These are phyloP conservation scores for Santalum album DNA, from an alignment of 164 flowering plant genomes.

Conservation along the genomic window DNA sequence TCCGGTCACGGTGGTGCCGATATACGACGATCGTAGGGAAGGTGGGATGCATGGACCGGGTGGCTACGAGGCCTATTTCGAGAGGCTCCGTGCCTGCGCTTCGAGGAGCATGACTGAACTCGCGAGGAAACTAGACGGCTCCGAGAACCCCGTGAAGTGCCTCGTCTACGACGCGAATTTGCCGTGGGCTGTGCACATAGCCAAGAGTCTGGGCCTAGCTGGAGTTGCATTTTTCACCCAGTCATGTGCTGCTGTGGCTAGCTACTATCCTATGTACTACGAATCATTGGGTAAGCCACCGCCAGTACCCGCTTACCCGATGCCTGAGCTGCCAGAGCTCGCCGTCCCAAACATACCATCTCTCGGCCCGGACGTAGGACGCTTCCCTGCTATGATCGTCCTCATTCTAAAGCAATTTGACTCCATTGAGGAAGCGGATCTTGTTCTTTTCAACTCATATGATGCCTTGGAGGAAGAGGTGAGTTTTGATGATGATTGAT, in stretches of 20 bases:
- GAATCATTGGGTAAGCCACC: slow-evolving; percentile 1
- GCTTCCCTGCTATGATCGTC: slow-evolving; percentile 8
- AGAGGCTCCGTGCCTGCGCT: slow-evolving; percentile 10
- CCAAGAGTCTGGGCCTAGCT: slow-evolving; percentile 7
- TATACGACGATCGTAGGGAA: slow-evolving; percentile 10
- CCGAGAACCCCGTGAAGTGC: slow-evolving; percentile 13
- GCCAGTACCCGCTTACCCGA: slow-evolving; percentile 3
- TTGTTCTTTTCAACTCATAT: slow-evolving; percentile 19
- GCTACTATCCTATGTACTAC: slow-evolving; percentile 16
- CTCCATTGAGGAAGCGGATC: slow-evolving; percentile 12
- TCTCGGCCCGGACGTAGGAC: slow-evolving; percentile 7
- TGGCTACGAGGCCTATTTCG: slow-evolving; percentile 12
- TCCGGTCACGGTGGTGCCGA: slow-evolving; percentile 7
- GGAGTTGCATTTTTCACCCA: slow-evolving; percentile 15
- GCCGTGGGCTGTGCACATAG: slow-evolving; percentile 16
- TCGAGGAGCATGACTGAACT: slow-evolving; percentile 6
- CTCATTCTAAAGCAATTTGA: slow-evolving; percentile 10
- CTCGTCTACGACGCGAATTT: slow-evolving; percentile 17
- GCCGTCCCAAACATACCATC: slow-evolving; percentile 10
- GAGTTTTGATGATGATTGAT: not conserved
- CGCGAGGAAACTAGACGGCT: not conserved
- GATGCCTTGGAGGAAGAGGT: slow-evolving; percentile 19
- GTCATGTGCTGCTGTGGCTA: slow-evolving; percentile 17
- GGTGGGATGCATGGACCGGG: slow-evolving; percentile 13
- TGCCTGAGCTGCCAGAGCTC: slow-evolving; percentile 15